Evolutionary conservation across 768 basidiomycete genomes (phyloP).

Genomic region (Pisolithus tinctorius): DNA sequence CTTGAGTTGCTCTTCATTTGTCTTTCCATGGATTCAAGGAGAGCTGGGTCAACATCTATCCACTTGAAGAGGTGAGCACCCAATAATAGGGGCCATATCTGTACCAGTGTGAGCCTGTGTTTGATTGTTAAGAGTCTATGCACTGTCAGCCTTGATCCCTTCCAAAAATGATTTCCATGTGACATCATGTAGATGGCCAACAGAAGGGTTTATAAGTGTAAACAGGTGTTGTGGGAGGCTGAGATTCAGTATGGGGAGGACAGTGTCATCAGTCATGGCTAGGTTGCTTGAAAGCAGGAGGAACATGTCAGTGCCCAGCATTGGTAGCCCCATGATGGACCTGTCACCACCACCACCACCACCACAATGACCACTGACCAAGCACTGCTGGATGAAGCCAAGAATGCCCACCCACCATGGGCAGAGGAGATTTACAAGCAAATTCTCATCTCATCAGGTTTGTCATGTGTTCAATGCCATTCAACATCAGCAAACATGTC

Average conservation of each 20-base stretch:
- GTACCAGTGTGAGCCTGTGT: background rate
- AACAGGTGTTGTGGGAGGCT: slow-evolving; percentile 36
- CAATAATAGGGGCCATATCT: slow-evolving; percentile 89
- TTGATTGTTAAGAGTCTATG: background rate
- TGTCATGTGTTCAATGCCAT: slow-evolving; percentile 1
- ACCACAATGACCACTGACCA: slow-evolving; percentile 6
- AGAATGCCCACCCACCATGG: slow-evolving; percentile 45
- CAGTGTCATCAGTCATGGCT: too few species aligned
- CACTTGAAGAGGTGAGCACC: slow-evolving; percentile 36
- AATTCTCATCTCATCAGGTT: slow-evolving; percentile 22
- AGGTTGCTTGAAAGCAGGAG: background rate
- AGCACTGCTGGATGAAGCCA: slow-evolving; percentile 39
- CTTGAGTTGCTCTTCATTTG: slow-evolving; percentile 67
- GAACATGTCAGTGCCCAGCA: background rate
- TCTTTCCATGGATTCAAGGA: slow-evolving; percentile 32
- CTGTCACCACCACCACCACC: background rate
- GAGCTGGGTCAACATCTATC: slow-evolving; percentile 27
- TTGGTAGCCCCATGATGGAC: background rate
- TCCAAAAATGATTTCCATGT: slow-evolving; percentile 61
- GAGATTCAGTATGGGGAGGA: too few species aligned
- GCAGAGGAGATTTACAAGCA: slow-evolving; percentile 55
- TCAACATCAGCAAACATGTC: too few species aligned
- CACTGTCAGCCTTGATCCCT: slow-evolving; percentile 76
- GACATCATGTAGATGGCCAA: slow-evolving; percentile 58
- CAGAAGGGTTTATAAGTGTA: slow-evolving; percentile 54